These are phyloP conservation scores for Sherardia arvensis DNA, from an alignment of 257 asterid genomes.

Conservation along the genomic window DNA sequence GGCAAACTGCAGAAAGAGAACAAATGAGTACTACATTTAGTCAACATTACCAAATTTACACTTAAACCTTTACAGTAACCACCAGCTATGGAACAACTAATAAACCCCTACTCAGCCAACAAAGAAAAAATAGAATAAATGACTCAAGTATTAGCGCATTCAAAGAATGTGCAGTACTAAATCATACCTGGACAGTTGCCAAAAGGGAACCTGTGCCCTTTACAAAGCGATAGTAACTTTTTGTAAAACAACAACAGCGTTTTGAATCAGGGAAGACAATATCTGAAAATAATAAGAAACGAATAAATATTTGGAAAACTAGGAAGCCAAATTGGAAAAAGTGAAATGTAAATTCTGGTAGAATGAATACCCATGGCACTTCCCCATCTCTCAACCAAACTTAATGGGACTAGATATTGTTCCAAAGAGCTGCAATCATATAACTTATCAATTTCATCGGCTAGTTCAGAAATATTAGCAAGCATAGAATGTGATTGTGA, in stretches of 20 bases:
- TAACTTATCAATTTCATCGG: slow-evolving; percentile 28
- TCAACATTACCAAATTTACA: background rate
- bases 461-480: slow-evolving; percentile 23
- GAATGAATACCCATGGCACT: slow-evolving; percentile 90
- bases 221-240: slow-evolving; percentile 83
- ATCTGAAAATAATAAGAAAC: slow-evolving; percentile 38
- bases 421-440: slow-evolving; percentile 23
- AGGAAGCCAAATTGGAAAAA: background rate
- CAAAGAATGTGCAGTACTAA: background rate
- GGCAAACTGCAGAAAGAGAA: background rate
- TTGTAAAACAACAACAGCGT: slow-evolving; percentile 93
- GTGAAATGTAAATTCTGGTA: background rate
- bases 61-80: background rate
- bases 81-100: background rate
- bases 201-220: slow-evolving; percentile 94
- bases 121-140: background rate
- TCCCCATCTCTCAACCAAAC: slow-evolving; percentile 80
- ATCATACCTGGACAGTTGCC: slow-evolving; percentile 62
- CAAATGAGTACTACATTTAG: background rate
- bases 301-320: background rate
- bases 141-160: background rate
- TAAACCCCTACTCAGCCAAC: background rate
- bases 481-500: slow-evolving; percentile 20
- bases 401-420: slow-evolving; percentile 52
- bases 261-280: slow-evolving; percentile 83